Percentiles rank a stretch among this genome's conserved stretches.
Conservation (phyloP, 495 filamentous ascomycete species). For the Amorphotheca resinae region DNA sequence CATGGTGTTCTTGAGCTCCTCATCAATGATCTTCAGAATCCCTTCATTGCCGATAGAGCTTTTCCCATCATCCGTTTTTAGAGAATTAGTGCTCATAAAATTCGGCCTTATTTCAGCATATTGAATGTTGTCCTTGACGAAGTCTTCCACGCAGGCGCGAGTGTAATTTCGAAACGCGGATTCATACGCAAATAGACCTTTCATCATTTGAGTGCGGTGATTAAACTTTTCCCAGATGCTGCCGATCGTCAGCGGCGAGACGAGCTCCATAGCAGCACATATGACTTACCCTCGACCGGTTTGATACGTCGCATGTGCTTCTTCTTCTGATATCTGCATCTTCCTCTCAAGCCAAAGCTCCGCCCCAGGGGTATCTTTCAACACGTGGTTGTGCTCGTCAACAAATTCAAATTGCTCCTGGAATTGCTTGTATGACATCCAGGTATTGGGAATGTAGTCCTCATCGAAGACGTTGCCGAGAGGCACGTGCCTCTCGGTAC, state of each 20-base stretch:
- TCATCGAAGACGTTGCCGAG: slow-evolving; percentile 9
- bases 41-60: slow-evolving; percentile 31
- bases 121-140: slow-evolving; percentile 40
- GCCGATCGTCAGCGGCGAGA: too few species aligned
- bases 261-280: background rate
- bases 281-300: slow-evolving; percentile 26
- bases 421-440: slow-evolving; percentile 20
- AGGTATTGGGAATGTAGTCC: slow-evolving; percentile 12
- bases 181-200: slow-evolving; percentile 45
- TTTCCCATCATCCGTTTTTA: slow-evolving; percentile 32
- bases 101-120: slow-evolving; percentile 47
- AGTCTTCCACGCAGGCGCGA: slow-evolving; percentile 32
- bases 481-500: slow-evolving; percentile 1
- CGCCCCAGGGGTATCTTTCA: slow-evolving; percentile 7
- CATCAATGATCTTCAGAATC: slow-evolving; percentile 38
- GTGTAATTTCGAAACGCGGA: slow-evolving; percentile 38
- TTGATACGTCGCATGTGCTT: slow-evolving; percentile 29
- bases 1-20: slow-evolving; percentile 34
- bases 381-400: slow-evolving; percentile 4
- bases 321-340: slow-evolving; percentile 35
- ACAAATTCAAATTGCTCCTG: slow-evolving; percentile 8
- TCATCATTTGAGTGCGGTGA: slow-evolving; percentile 45
- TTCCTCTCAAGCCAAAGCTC: slow-evolving; percentile 34
- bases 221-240: slow-evolving; percentile 45
- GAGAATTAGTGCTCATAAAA: slow-evolving; percentile 40